Evolutionary conservation across 2,329 filamentous ascomycete genomes (phyloP), one percentile per base, ranked within the genome.

Genomic region (Tolypocladium ovalisporum): DNA sequence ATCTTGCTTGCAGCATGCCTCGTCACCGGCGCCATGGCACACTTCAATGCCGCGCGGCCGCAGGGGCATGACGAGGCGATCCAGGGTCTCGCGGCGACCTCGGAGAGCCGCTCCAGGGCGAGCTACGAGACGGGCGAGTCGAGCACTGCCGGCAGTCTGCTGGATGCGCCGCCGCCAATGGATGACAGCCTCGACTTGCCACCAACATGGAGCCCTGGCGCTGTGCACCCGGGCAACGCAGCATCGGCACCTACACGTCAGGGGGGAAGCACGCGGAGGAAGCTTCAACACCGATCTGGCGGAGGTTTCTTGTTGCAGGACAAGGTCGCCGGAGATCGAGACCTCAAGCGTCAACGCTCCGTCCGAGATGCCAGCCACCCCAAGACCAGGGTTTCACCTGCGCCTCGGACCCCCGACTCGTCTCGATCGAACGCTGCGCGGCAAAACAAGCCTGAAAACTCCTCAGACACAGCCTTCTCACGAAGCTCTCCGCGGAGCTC

Each of bases 231-330:
- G 4, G 47, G 19, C 36, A 32, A 19, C 29, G 8, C 52, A 62
- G 60, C 35, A 61, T 55, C 54, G 60, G 59, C 57, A 39, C 61
- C 64, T 55, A 62, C 62, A 6, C 62, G 58, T 36, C 63, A 62
- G 34, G 61, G 63, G 29, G 66, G 65, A 39, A 66, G 69, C 58
- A 57, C 63, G 24, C 65, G 67, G 51, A 64, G 68, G 58, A 68
- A 63, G 47, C 70, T 76, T 56, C 80, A 75, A 63, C 69, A 73
- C 35, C 73, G 77, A 19, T 71, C 77, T 7, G 75, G 71, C 60
- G 77, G 79, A 52, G 77, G 75, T 9, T 83, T 83, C 62, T 71
- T 83, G 55, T 71, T 83, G 17, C 70, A 75, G 35, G 78, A 79
- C 61, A 65, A 73, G 3, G 64, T 78, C 24, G 63, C 62, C n/a